Percentiles rank a stretch among this genome's conserved stretches.
Evolutionary conservation across 2,329 filamentous ascomycete species (phyloP).

Genomic region (Aspergillus fumigatiaffinis): DNA sequence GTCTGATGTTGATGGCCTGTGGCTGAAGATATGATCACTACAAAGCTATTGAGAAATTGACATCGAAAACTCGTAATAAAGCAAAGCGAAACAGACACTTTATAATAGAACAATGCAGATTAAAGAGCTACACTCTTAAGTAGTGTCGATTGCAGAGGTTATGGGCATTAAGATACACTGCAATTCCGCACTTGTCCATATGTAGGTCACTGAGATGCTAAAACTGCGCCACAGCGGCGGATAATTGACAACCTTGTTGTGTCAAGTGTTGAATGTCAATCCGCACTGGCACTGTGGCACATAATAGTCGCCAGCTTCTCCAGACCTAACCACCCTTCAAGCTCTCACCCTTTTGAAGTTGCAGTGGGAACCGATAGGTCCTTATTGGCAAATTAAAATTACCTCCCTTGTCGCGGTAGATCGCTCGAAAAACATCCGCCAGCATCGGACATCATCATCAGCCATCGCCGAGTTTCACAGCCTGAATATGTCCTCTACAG

Average conservation of each 20-base stretch:
- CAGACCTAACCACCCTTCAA: background rate
- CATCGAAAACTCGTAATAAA: background rate
- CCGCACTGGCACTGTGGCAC: background rate
- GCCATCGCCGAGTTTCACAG: background rate
- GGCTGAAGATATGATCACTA: background rate
- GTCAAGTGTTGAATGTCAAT: background rate
- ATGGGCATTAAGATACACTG: background rate
- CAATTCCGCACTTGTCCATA: background rate
- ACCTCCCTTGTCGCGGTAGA: background rate
- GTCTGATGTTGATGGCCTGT: background rate
- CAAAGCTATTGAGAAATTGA: background rate
- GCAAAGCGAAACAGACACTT: background rate
- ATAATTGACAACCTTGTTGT: background rate
- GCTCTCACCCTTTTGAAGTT: background rate
- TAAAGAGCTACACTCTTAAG: background rate
- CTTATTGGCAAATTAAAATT: background rate
- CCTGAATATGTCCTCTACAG: slow-evolving; percentile 30
- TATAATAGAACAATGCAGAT: background rate
- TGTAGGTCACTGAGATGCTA: background rate
- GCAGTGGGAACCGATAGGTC: background rate
- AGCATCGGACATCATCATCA: slow-evolving; percentile 1
- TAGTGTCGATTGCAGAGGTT: background rate
- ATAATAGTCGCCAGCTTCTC: background rate
- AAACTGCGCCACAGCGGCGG: background rate
- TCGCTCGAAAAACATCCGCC: background rate